phyloP scores from a whole-genome alignment of 192 early-diverging fungal species.

The Paraglomus brasilianum region DNA sequence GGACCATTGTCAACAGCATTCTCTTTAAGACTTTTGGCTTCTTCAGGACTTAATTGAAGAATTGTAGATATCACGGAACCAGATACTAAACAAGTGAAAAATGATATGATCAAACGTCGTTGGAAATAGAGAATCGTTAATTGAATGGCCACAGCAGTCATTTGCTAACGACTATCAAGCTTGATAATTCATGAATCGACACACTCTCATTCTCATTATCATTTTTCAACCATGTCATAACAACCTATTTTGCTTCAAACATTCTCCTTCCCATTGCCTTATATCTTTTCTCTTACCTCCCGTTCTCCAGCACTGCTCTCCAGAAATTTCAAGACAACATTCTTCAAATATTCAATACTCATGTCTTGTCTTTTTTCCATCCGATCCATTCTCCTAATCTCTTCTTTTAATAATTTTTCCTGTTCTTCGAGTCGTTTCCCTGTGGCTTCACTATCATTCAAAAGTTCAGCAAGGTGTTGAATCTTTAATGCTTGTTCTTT shows the following conservation, averaged over 20 bases:
- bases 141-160: no score
- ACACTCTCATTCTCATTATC: no score
- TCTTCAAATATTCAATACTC: conserved; percentile 70
- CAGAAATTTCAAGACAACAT: conserved; percentile 66
- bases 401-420: conserved; percentile 61
- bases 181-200: no score
- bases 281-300: no score
- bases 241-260: no score
- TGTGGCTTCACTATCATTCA: conserved; percentile 57
- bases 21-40: conserved; percentile 38
- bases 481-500: conserved; percentile 46
- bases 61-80: conserved; percentile 44
- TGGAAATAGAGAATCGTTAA: no score
- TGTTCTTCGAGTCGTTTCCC: conserved; percentile 44
- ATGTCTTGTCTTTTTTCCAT: conserved; percentile 62
- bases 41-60: conserved; percentile 46
- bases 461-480: conserved; percentile 50
- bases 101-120: no score
- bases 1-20: conserved; percentile 35
- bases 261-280: no score
- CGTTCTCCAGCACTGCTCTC: conserved; percentile 43
- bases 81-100: no score
- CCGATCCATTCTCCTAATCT: conserved; percentile 57
- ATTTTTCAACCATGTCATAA: no score
- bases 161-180: no score